Base-by-base conservation (phyloP, 345 rosid species). In the Jatropha curcas region DNA sequence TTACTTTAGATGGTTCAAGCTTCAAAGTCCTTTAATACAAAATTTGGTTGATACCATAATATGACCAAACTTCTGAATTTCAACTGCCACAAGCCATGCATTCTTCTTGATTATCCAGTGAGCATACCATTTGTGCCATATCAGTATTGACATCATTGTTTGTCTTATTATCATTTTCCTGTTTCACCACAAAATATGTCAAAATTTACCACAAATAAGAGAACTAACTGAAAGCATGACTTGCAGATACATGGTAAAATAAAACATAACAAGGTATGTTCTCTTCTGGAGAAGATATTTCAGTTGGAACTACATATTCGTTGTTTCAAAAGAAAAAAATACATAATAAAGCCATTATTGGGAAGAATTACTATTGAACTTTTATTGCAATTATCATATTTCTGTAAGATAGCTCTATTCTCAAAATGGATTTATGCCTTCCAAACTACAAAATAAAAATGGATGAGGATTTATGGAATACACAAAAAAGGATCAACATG, bases 41-140 rank as follows among this genome's bases (percentile, higher is more conserved):
- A n/a, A n/a, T n/a, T n/a, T 27, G 7, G 27, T 19, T 14, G 61
- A 25, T 7, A 25, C 27, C 22, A 45, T 27, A 43, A 59, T 31
- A 33, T 22, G 24, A 48, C 19, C 24, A 13, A 58, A 6, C 22
- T 7, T 46, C 30, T 30, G 25, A 57, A 71, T 1, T 25, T 80
- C 69, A 92, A 78, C 97, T 86, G 71, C 94, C 93, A 62, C 98
- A 92, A 62, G 97, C 82, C 82, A 90, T 67, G 88, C 98, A 94
- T 13, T 90, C 96, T 17, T 94, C 97, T 24, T 81, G 87, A 66
- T 88, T 92, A 53, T 86, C 79, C 48, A 92, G 75, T 45, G 97
- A 94, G 80, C 98, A 90, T 34, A 85, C 93, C 87, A 89, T 76
- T 59, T 86, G 87, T 20, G 93, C 90, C 83, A 87, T 81, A 1